Conservation (phyloP, 2,329 filamentous ascomycete genomes). For the Phaeosphaeria sp. region DNA sequence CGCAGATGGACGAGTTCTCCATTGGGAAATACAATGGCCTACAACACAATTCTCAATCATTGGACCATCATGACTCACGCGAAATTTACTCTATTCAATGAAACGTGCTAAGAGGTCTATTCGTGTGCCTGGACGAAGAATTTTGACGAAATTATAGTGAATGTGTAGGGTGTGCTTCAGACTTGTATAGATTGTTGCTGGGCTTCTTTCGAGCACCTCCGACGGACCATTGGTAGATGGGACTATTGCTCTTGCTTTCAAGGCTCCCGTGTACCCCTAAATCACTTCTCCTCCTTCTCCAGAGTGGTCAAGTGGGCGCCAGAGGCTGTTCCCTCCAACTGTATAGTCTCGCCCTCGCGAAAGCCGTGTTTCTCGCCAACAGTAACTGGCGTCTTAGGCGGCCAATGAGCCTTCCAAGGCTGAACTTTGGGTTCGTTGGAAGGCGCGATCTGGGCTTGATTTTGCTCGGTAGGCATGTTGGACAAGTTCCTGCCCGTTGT, state of each 20-base stretch:
- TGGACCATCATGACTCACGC: no score
- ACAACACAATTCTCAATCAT: no score
- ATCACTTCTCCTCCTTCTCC: neutral
- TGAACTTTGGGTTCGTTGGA: neutral
- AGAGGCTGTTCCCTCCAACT: neutral
- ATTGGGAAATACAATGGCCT: no score
- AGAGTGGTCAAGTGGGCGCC: neutral
- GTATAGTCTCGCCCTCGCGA: neutral
- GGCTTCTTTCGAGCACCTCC: neutral
- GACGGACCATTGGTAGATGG: neutral
- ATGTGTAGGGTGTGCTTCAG: neutral
- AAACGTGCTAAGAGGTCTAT: neutral
- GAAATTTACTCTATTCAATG: no score
- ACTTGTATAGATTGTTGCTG: neutral
- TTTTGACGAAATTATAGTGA: neutral
- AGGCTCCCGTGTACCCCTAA: neutral
- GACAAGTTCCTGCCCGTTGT: neutral
- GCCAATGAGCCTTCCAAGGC: neutral
- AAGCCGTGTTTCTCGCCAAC: neutral
- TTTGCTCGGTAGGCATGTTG: neutral
- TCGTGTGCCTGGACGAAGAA: neutral
- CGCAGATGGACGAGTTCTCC: no score
- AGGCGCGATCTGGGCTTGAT: neutral
- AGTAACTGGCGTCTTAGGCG: neutral
- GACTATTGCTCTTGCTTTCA: neutral